phyloP scores from a whole-genome alignment of 225 moss, liverwort and hornwort genomes.

The Marchantia paleacea region DNA sequence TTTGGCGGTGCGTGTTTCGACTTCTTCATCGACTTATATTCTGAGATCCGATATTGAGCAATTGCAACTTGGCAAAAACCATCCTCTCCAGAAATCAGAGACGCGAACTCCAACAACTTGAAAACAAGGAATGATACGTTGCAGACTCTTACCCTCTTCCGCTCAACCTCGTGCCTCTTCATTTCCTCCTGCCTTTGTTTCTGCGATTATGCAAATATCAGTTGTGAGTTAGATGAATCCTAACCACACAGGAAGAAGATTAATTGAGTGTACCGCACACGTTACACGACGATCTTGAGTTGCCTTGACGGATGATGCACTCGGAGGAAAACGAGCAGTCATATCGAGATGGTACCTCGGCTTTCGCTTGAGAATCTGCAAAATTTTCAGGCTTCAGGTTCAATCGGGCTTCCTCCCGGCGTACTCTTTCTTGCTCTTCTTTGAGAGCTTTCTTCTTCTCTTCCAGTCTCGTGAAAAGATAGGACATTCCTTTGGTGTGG shows the following conservation, averaged over 20 bases:
- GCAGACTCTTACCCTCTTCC: constrained; percentile 28
- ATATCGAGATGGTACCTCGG: constrained; percentile 16
- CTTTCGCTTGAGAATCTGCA: constrained; percentile 15
- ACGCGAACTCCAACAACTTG: too few relatives aligned
- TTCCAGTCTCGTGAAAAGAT: constrained; percentile 6
- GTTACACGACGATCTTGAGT: too few relatives aligned
- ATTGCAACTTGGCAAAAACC: too few relatives aligned
- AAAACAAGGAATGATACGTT: background rate
- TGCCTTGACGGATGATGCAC: too few relatives aligned
- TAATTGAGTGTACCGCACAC: too few relatives aligned
- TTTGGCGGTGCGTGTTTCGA: too few relatives aligned
- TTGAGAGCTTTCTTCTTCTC: constrained; percentile 15
- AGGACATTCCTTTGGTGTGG: background rate
- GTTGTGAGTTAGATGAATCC: background rate
- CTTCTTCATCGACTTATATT: too few relatives aligned
- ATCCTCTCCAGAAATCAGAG: too few relatives aligned
- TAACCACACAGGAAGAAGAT: too few relatives aligned
- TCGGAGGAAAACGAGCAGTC: too few relatives aligned
- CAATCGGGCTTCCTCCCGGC: constrained; percentile 14
- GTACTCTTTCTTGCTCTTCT: constrained; percentile 11
- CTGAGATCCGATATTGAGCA: too few relatives aligned
- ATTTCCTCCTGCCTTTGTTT: constrained; percentile 29
- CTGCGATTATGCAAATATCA: background rate
- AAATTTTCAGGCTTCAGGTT: background rate
- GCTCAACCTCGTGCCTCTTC: constrained; percentile 27